These are phyloP conservation scores for Clitopilus hobsonii DNA, from an alignment of 768 basidiomycete genomes.

Conservation along the genomic window DNA sequence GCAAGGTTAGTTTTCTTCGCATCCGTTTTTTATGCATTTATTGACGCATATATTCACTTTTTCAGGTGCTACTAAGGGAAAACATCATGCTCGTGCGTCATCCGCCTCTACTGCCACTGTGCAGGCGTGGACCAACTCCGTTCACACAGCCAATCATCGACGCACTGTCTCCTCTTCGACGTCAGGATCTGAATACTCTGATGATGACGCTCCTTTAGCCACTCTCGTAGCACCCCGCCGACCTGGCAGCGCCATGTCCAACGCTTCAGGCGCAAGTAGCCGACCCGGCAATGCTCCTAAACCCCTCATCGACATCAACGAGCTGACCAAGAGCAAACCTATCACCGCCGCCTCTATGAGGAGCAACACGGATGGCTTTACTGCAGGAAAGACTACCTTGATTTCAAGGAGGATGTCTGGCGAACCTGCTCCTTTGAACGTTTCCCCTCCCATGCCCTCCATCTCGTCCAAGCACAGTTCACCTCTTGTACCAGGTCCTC, in stretches of 20 bases:
- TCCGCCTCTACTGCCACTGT: constrained; percentile 21
- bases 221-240: constrained; percentile 56
- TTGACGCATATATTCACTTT: constrained; percentile 3
- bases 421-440: constrained; percentile 11
- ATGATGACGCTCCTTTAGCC: constrained; percentile 63
- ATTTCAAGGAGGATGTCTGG: constrained; percentile 1
- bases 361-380: constrained; percentile 29
- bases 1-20: constrained; percentile 21
- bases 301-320: constrained; percentile 49
- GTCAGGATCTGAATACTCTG: constrained; percentile 30
- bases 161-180: constrained; percentile 10
- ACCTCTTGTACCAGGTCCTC: background rate
- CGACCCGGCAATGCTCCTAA: constrained; percentile 18
- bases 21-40: background rate
- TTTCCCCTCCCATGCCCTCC: constrained; percentile 16
- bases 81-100: constrained; percentile 21
- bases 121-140: background rate
- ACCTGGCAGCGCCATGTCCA: constrained; percentile 59
- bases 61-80: constrained; percentile 5
- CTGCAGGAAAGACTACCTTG: constrained; percentile 27
- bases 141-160: background rate
- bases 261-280: constrained; percentile 23
- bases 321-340: constrained; percentile 24
- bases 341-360: constrained; percentile 12
- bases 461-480: background rate